Conservation (phyloP, 371 early-diverging fungal genomes). For the Apophysomyces ossiformis region DNA sequence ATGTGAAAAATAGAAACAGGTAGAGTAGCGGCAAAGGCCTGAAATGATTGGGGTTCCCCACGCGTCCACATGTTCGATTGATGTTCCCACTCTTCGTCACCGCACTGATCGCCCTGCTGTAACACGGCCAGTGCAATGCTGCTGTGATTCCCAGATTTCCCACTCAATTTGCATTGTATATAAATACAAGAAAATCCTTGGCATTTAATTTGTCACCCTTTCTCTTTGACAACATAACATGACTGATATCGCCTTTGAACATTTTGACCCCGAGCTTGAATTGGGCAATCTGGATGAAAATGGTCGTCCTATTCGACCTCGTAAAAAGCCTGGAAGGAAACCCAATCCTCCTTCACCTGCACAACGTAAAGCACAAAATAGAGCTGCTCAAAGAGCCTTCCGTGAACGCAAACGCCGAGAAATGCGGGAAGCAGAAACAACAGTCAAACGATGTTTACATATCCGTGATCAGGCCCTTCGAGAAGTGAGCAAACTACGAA, state of each 20-base stretch:
- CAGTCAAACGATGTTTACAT: slow-evolving; percentile 30
- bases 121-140: neutral
- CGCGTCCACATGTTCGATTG: neutral
- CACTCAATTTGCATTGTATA: neutral
- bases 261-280: slow-evolving; percentile 38
- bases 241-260: slow-evolving; percentile 41
- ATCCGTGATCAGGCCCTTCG: slow-evolving; percentile 33
- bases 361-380: slow-evolving; percentile 51
- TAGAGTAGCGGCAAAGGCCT: neutral
- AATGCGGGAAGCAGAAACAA: slow-evolving; percentile 48
- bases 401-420: slow-evolving; percentile 41
- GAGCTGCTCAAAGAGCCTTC: slow-evolving; percentile 38
- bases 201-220: neutral
- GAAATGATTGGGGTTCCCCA: slow-evolving; percentile 11
- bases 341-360: slow-evolving; percentile 46
- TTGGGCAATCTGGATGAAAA: slow-evolving; percentile 35
- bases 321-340: slow-evolving; percentile 36
- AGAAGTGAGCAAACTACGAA: slow-evolving; percentile 20
- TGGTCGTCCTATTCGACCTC: slow-evolving; percentile 38
- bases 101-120: slow-evolving; percentile 12
- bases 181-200: neutral
- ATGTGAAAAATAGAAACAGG: neutral
- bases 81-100: neutral
- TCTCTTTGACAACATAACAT: slow-evolving; percentile 13
- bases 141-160: neutral